Percentiles rank a stretch among this genome's conserved stretches.
These are phyloP conservation scores for Sclerotinia nivalis DNA, from an alignment of 2,329 filamentous ascomycete species.

Conservation along the genomic window DNA sequence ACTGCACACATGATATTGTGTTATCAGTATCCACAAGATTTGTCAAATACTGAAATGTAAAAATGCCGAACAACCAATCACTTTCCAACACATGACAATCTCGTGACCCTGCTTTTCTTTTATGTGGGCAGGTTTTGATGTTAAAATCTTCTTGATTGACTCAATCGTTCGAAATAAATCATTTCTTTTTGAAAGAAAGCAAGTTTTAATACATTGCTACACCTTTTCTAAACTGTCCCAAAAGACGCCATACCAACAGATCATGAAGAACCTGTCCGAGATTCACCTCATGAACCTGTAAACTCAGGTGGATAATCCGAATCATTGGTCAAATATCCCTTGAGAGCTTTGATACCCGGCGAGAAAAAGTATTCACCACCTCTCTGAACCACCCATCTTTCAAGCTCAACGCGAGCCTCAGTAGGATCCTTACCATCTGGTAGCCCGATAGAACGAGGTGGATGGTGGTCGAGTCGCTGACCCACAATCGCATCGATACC, in stretches of 20 bases:
- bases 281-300: neutral
- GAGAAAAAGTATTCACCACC: slow-evolving; percentile 52
- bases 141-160: neutral
- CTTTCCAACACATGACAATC: neutral
- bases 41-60: neutral
- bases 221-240: neutral
- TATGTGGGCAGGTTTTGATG: neutral
- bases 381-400: slow-evolving; percentile 45
- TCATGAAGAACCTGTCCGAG: neutral
- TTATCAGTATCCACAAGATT: neutral
- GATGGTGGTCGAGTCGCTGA: slow-evolving; percentile 31
- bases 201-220: neutral
- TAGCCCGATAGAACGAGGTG: slow-evolving; percentile 34
- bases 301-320: slow-evolving; percentile 8
- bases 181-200: neutral
- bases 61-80: neutral
- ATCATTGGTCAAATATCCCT: slow-evolving; percentile 18
- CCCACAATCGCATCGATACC: slow-evolving; percentile 46
- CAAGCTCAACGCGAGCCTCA: slow-evolving; percentile 32
- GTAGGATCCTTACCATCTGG: slow-evolving; percentile 31
- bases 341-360: slow-evolving; percentile 44
- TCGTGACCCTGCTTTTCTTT: neutral
- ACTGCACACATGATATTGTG: neutral
- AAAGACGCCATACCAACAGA: neutral
- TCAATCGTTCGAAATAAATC: neutral